These are phyloP conservation scores for Acer saccharum DNA, from an alignment of 345 rosid species.

Conservation along the genomic window DNA sequence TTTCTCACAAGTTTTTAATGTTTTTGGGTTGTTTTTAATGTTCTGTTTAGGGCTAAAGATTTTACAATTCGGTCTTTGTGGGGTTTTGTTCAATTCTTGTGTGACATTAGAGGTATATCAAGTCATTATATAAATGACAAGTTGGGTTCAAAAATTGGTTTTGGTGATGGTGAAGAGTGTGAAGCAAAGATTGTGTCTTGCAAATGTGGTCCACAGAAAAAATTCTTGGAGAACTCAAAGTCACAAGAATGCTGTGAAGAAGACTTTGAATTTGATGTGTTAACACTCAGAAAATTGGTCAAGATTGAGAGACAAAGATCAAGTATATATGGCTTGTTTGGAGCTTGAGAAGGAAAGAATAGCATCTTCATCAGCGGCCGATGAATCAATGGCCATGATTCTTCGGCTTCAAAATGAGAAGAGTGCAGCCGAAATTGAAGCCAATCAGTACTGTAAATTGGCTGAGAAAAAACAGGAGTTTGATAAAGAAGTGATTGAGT, in stretches of 20 bases:
- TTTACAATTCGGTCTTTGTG: too few species aligned
- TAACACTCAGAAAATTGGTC: slow-evolving; percentile 55
- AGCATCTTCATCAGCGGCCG: slow-evolving; percentile 70
- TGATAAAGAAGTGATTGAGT: slow-evolving; percentile 60
- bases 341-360: slow-evolving; percentile 80
- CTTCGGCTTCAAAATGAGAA: slow-evolving; percentile 72
- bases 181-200: too few species aligned
- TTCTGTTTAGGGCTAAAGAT: too few species aligned
- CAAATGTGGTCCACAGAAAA: too few species aligned
- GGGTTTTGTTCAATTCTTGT: too few species aligned
- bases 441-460: slow-evolving; percentile 54
- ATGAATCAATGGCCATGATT: slow-evolving; percentile 89
- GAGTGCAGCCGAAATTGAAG: slow-evolving; percentile 54
- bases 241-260: slow-evolving; percentile 36
- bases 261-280: slow-evolving; percentile 55
- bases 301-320: slow-evolving; percentile 53
- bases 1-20: too few species aligned
- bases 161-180: too few species aligned
- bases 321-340: slow-evolving; percentile 18
- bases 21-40: too few species aligned
- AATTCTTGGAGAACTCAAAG: background rate
- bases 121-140: too few species aligned
- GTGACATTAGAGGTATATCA: too few species aligned
- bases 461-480: slow-evolving; percentile 58
- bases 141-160: too few species aligned